These are phyloP conservation scores for Extremus antarcticus DNA, from an alignment of 495 filamentous ascomycete genomes.

Conservation along the genomic window DNA sequence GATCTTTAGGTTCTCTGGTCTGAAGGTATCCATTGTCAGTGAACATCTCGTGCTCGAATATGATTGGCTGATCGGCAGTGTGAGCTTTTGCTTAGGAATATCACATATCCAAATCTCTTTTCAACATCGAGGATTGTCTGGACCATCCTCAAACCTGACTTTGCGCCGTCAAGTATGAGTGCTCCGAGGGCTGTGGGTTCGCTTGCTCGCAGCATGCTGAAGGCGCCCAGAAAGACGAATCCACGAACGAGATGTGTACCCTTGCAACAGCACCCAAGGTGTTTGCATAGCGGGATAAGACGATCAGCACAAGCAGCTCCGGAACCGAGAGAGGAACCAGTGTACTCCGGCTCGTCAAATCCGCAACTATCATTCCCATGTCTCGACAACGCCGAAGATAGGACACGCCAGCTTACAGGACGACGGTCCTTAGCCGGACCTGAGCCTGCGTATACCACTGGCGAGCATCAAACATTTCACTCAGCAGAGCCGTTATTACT, in stretches of 20 bases:
- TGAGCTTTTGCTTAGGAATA: not conserved
- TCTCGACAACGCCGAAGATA: conserved; percentile 79
- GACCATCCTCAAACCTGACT: too few relatives aligned
- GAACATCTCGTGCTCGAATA: not conserved
- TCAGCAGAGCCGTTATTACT: conserved; percentile 65
- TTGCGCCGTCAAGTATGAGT: conserved; percentile 10
- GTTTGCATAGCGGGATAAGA: conserved; percentile 2
- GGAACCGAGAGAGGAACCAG: conserved; percentile 2
- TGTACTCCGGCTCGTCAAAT: conserved; percentile 52
- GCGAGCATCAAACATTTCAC: conserved; percentile 63
- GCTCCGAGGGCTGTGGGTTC: not conserved
- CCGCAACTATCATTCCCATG: conserved; percentile 92
- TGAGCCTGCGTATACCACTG: conserved; percentile 88
- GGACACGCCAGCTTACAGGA: conserved; percentile 60
- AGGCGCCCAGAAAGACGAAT: conserved; percentile 4
- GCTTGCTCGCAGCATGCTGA: conserved; percentile 3
- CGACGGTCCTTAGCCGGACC: conserved; percentile 67
- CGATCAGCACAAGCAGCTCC: conserved; percentile 14
- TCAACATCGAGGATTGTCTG: too few relatives aligned
- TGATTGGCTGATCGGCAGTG: not conserved
- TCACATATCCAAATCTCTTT: not conserved
- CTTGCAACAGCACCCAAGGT: not conserved
- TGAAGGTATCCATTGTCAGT: too few relatives aligned
- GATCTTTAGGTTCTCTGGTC: too few relatives aligned
- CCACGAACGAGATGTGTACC: not conserved